Evolutionary conservation across 2,329 filamentous ascomycete species (phyloP), one percentile per base, ranked within the genome.

Genomic region (Xylaria sp.): DNA sequence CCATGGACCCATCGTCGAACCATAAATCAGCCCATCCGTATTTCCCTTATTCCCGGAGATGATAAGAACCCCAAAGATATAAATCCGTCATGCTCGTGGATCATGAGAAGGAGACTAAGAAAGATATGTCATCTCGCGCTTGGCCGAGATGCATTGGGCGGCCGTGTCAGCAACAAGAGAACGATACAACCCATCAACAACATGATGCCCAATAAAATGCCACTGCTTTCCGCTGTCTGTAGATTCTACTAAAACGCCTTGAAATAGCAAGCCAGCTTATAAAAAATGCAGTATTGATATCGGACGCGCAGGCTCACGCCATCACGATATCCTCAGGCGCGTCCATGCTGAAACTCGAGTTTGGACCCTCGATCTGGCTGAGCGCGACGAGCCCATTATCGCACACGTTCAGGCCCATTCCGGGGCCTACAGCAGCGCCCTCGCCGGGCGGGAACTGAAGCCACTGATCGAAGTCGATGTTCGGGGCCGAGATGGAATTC

Each of bases 391-490:
- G 57, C 11, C 54, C 57, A 13, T 56, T 62, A 25, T 63, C 58
- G 5, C 54, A 52, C 25, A 64, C 33, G 17, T 59, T 60, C 3
- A 66, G 27, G 1, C 55, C 58, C 58, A 64, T 60, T 1, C 58
- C 64, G 10, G 62, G 54, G 11, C 56, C 62, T 3, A 63, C 54
- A 15, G 63, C 55, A 10, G 77, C 76, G 6, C 79, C 80, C 51
- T 85, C 83, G 1, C 79, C 78, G 5, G 63, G 60, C 15, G 83
- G 83, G 63, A 85, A 87, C 61, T 86, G 81, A 21, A 87, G 76
- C 82, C 83, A 87, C 67, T 86, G 83, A 59, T 85, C 83, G 54
- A 86, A 83, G 57, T 87, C 83, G 60, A 86, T 80, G 62, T 84
- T 83, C 8, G 81, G 80, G 5, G 79, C 81, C 15, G 81, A 76